Conservation (phyloP, 768 basidiomycete species). For the Hygrocybe punicea region DNA sequence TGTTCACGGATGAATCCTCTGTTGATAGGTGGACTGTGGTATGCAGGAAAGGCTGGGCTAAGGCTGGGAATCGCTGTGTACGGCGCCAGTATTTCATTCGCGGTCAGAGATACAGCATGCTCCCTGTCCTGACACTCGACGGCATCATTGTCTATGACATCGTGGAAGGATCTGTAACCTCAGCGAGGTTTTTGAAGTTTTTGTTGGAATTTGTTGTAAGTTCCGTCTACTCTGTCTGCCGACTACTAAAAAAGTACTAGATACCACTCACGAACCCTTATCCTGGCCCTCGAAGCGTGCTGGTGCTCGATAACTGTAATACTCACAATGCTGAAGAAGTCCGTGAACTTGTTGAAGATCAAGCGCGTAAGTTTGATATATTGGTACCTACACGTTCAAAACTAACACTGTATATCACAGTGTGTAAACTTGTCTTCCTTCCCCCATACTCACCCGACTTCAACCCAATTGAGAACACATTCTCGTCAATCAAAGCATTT, state of each 20-base stretch:
- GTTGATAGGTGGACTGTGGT: conserved; percentile 23
- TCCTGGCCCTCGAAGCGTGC: conserved; percentile 32
- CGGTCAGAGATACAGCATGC: conserved; percentile 26
- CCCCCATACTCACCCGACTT: conserved; percentile 33
- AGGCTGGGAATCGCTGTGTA: conserved; percentile 20
- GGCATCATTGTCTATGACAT: conserved; percentile 30
- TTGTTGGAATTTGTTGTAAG: conserved; percentile 28
- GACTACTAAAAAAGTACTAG: neutral
- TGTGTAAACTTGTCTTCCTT: conserved; percentile 11
- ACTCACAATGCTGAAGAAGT: conserved; percentile 40
- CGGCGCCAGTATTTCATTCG: conserved; percentile 17
- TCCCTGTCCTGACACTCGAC: conserved; percentile 27
- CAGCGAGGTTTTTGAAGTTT: conserved; percentile 31
- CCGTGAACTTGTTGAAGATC: conserved; percentile 25
- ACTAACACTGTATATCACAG: neutral
- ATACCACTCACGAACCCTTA: conserved; percentile 23
- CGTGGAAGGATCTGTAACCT: conserved; percentile 33
- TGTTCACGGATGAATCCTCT: conserved; percentile 27
- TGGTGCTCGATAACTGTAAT: conserved; percentile 39
- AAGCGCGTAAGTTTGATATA: conserved; percentile 21
- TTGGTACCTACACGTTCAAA: neutral
- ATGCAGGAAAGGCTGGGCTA: conserved; percentile 14
- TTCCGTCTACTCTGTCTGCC: neutral
- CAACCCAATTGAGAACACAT: conserved; percentile 33
- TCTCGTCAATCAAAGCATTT: conserved; percentile 24